phyloP scores from a whole-genome alignment of 2,329 filamentous ascomycete genomes.

The Cladosporium sp. region DNA sequence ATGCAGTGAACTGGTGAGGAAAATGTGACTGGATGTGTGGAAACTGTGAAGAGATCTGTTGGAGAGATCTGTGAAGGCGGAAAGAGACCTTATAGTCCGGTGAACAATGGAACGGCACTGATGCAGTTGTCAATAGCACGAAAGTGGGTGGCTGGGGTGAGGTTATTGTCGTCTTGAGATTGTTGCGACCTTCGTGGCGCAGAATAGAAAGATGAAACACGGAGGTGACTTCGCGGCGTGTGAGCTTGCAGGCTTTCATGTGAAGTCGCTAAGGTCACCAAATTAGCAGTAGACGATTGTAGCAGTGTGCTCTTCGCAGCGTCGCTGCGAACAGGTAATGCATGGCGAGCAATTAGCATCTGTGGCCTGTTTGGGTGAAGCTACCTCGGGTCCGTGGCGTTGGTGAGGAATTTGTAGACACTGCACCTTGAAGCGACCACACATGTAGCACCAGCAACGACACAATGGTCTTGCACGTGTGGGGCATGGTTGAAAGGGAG shows the following conservation, averaged over 20 bases:
- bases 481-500: background rate
- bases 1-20: background rate
- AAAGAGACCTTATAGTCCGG: background rate
- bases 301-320: background rate
- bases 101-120: background rate
- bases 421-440: background rate
- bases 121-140: background rate
- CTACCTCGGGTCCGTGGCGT: background rate
- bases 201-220: constrained; percentile 1
- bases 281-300: background rate
- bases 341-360: background rate
- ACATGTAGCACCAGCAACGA: too few relatives aligned
- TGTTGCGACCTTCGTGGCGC: background rate
- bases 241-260: background rate
- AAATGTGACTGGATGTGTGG: background rate
- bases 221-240: background rate
- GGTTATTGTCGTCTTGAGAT: constrained; percentile 4
- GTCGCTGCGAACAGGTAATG: background rate
- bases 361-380: background rate
- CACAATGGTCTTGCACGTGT: background rate
- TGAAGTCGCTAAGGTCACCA: background rate
- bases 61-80: background rate
- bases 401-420: background rate
- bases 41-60: background rate
- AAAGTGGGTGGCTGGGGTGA: too few relatives aligned